Evolutionary conservation across 129 eudicot species (phyloP).

Genomic region (Pulicaria dysenterica): DNA sequence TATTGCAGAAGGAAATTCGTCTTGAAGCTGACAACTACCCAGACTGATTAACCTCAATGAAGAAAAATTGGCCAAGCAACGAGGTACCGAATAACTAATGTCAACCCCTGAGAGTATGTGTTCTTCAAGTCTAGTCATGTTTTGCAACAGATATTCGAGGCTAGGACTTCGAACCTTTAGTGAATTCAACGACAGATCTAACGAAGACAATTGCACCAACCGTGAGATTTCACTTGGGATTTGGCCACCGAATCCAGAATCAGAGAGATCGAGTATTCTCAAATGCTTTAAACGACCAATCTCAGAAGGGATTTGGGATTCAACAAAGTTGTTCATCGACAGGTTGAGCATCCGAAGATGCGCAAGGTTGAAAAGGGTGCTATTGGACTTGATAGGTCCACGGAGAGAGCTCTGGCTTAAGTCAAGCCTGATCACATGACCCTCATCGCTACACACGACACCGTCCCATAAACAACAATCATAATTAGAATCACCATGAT

Average conservation of each 20-base stretch:
- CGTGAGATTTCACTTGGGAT: conserved; percentile 31
- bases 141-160: conserved; percentile 3
- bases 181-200: conserved; percentile 17
- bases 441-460: conserved; percentile 10
- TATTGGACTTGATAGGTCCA: conserved; percentile 14
- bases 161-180: conserved; percentile 7
- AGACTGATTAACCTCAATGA: conserved; percentile 17
- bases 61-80: conserved; percentile 19
- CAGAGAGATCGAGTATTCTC: conserved; percentile 8
- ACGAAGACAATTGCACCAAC: conserved; percentile 15
- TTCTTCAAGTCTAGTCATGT: conserved; percentile 27
- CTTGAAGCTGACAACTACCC: not conserved
- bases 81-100: conserved; percentile 22
- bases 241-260: conserved; percentile 19
- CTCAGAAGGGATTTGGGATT: conserved; percentile 19
- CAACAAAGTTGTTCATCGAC: conserved; percentile 11
- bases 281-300: not conserved
- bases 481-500: not conserved
- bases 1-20: conserved; percentile 23
- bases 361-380: conserved; percentile 15
- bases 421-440: conserved; percentile 31
- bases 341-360: conserved; percentile 32
- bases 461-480: conserved; percentile 33
- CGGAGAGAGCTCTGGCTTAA: conserved; percentile 13
- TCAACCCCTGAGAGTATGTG: conserved; percentile 24